A percentile compares a stretch with the other conserved stretches of the same genome.
These are phyloP conservation scores for Ogataea pilisensis DNA, from an alignment of 805 yeast genomes.

Conservation along the genomic window DNA sequence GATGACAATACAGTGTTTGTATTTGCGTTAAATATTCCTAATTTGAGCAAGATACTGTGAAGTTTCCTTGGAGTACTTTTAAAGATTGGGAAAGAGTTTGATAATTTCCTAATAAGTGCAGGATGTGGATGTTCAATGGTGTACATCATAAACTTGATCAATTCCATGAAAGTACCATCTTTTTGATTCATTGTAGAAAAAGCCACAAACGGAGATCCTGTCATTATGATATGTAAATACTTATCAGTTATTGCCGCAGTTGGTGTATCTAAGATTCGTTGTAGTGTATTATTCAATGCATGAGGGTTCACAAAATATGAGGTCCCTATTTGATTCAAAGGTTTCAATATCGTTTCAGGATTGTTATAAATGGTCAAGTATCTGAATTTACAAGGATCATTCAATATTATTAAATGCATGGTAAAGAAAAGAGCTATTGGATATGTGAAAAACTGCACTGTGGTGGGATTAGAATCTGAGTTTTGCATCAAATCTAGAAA, in stretches of 20 bases:
- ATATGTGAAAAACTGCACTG: not conserved
- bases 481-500: too few relatives aligned
- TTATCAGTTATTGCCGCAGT: conserved; percentile 7
- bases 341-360: conserved; percentile 16
- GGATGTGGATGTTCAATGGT: conserved; percentile 32
- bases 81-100: conserved; percentile 11
- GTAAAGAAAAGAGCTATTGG: conserved; percentile 7
- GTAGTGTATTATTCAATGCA: conserved; percentile 18
- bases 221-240: conserved; percentile 15
- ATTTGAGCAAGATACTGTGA: conserved; percentile 11
- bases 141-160: conserved; percentile 27
- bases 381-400: conserved; percentile 27
- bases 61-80: conserved; percentile 11
- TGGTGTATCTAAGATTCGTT: conserved; percentile 13
- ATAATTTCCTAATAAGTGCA: conserved; percentile 13
- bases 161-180: conserved; percentile 14
- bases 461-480: too few relatives aligned
- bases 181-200: conserved; percentile 11
- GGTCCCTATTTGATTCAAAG: conserved; percentile 16
- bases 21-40: conserved; percentile 12
- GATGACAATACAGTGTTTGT: conserved; percentile 27
- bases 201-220: conserved; percentile 12
- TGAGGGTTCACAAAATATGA: conserved; percentile 22
- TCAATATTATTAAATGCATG: conserved; percentile 19
- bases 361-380: conserved; percentile 11